These are phyloP conservation scores for Parietaria judaica DNA, from an alignment of 306 rosid genomes.

Conservation along the genomic window DNA sequence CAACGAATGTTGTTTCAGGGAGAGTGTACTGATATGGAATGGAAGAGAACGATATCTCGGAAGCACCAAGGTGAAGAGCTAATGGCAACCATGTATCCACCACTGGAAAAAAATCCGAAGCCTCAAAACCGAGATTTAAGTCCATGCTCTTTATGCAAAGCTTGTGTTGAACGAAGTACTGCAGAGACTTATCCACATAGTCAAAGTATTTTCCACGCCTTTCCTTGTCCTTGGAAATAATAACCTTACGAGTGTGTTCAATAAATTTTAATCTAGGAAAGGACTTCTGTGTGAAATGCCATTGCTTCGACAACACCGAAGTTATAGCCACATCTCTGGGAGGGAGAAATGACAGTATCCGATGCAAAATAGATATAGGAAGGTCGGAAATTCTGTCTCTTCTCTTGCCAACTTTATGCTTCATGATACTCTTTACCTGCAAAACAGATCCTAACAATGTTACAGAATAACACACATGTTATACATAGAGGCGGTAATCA, in stretches of 20 bases:
- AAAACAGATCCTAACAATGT: no score
- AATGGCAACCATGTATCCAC: no score
- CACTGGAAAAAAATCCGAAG: neutral
- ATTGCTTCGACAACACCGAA: neutral
- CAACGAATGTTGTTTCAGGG: no score
- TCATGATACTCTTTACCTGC: no score
- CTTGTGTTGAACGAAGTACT: neutral
- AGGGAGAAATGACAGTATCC: neutral
- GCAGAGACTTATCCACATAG: neutral
- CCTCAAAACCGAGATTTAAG: neutral
- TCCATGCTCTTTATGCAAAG: neutral
- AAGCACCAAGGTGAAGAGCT: no score
- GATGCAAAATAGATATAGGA: no score
- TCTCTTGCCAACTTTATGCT: no score
- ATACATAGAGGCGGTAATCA: no score
- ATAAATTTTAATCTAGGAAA: neutral
- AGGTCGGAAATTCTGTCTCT: neutral
- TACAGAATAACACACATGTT: no score
- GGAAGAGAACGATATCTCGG: no score
- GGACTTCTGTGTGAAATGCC: neutral
- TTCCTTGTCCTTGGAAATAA: neutral
- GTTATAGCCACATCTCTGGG: neutral
- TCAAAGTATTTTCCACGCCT: neutral
- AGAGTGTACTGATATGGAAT: no score
- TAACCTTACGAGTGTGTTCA: neutral